Evolutionary conservation across 768 basidiomycete genomes (phyloP).

Genomic region (Suillus discolor): DNA sequence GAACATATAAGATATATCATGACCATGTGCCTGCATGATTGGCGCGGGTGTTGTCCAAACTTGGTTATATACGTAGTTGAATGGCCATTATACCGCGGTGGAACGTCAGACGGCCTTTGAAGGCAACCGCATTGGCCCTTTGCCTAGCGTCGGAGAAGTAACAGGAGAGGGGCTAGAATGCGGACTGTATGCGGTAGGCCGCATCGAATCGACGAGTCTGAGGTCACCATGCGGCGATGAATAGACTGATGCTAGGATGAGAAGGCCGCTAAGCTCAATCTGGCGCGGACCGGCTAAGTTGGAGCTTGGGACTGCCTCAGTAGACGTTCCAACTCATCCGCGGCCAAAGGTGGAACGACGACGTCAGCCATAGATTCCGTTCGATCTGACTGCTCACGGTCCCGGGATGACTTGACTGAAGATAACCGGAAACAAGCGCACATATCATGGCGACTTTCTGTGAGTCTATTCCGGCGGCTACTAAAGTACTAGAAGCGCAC

Average conservation of each 20-base stretch:
- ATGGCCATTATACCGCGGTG: not conserved
- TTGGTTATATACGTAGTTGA: not conserved
- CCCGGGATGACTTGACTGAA: not conserved
- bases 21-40: not conserved
- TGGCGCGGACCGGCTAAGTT: not conserved
- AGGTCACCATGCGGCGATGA: not conserved
- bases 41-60: not conserved
- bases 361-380: not conserved
- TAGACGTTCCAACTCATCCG: not conserved
- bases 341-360: not conserved
- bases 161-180: not conserved
- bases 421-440: not conserved
- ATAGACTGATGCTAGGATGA: not conserved
- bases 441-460: not conserved
- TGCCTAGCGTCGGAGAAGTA: not conserved
- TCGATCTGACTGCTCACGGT: not conserved
- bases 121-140: not conserved
- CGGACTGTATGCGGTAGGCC: not conserved
- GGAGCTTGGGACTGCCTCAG: not conserved
- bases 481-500: not conserved
- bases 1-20: not conserved
- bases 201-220: not conserved
- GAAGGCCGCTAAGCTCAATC: not conserved
- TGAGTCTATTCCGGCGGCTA: not conserved
- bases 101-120: not conserved